Percentiles rank a stretch among this genome's conserved stretches.
Conservation (phyloP, 1,139 yeast species). For the Sporopachydermia cereana region DNA sequence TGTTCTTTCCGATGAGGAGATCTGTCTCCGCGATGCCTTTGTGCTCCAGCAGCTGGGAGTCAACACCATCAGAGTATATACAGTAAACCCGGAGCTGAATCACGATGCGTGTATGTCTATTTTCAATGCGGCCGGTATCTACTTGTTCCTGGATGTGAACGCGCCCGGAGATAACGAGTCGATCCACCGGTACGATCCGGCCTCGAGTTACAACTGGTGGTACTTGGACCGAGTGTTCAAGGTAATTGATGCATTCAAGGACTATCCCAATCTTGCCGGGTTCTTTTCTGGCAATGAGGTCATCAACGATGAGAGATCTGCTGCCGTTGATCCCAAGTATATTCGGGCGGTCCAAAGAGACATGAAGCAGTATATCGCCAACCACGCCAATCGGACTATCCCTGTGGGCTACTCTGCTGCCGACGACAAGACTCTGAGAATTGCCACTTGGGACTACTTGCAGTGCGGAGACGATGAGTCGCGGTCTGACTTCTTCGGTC, state of each 20-base stretch:
- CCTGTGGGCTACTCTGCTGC: constrained; percentile 95
- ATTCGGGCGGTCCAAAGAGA: constrained; percentile 89
- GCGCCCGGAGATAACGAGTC: constrained; percentile 56
- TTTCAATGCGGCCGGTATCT: constrained; percentile 80
- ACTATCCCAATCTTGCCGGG: constrained; percentile 79
- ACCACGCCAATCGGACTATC: constrained; percentile 56
- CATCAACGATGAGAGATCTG: constrained; percentile 69
- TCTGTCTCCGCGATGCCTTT: constrained; percentile 73
- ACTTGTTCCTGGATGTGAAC: constrained; percentile 77
- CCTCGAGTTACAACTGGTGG: constrained; percentile 50
- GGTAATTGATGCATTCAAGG: constrained; percentile 72
- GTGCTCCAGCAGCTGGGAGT: constrained; percentile 67
- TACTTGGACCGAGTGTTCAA: constrained; percentile 67
- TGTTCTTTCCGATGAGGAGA: constrained; percentile 59
- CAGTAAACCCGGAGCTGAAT: constrained; percentile 57
- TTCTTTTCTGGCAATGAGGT: constrained; percentile 92
- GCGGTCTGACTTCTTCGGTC: constrained; percentile 76
- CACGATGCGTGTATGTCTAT: constrained; percentile 86
- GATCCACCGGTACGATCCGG: constrained; percentile 65
- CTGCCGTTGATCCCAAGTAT: constrained; percentile 49
- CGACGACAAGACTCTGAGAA: constrained; percentile 60
- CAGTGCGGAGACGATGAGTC: constrained; percentile 57
- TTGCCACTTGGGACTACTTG: constrained; percentile 70
- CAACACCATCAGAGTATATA: constrained; percentile 50
- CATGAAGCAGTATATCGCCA: constrained; percentile 66